Evolutionary conservation across 345 rosid genomes (phyloP), one percentile per base, ranked within the genome.

Genomic region (Acer saccharum): DNA sequence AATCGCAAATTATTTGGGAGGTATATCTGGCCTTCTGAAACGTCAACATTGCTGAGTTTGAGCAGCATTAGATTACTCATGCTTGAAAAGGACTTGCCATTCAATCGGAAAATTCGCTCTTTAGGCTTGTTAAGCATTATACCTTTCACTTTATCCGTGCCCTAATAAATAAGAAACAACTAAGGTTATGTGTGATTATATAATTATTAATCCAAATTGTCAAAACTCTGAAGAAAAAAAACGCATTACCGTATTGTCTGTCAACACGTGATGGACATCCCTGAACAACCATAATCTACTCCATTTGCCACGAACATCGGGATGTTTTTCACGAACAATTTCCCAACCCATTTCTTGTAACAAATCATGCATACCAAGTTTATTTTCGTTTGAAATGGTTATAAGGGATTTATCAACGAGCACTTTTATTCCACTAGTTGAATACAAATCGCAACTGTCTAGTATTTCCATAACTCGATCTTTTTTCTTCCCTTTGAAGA

Each of bases 311-410:
- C 35, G 4, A 29, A 29, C 35, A 29, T 29, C 0, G 4, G 35
- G 35, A 27, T 27, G 29, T 27, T 27, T 27, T 27, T 27, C 29
- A 27, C 29, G 29, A 27, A 27, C 2, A 27, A 78, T 65, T 12
- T 64, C 54, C 54, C 68, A 66, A 13, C 81, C 84, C 66, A 78
- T 68, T 3, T 43, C 68, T 65, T 62, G 52, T 20, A 78, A 29
- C 23, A 67, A 44, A 60, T 69, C 78, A 32, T 78, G 81, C 84
- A 81, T 63, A 68, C 67, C n/a, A 6, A 77, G 7, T n/a, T 32
- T 64, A 14, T 74, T 10, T n/a, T 73, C 29, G 2, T 2, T 3
- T 29, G n/a, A 46, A 54, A 81, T 73, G 13, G 73, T 69, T 8
- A 81, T 54, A 1, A 77, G 72, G 17, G 61, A 74, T 68, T 32